Evolutionary conservation across 2,329 filamentous ascomycete species (phyloP).

Genomic region (Paramyrothecium roridum): DNA sequence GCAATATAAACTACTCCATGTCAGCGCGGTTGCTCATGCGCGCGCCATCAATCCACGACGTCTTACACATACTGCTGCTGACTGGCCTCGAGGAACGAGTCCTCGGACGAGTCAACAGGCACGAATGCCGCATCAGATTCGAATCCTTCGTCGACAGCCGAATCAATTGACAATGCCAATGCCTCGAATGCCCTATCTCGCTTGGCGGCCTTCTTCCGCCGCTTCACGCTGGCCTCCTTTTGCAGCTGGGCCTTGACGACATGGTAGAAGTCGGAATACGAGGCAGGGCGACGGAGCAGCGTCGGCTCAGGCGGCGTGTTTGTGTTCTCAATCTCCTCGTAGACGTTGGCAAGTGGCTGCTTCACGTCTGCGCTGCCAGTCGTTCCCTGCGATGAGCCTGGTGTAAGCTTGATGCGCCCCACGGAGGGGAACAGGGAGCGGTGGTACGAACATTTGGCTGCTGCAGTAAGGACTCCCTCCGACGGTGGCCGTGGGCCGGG

Average conservation of each 20-base stretch:
- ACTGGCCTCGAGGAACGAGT: constrained; percentile 73
- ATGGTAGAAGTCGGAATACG: constrained; percentile 73
- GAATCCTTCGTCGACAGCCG: constrained; percentile 1
- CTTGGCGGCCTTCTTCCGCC: constrained; percentile 35
- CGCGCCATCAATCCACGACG: background rate
- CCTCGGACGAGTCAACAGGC: constrained; percentile 44
- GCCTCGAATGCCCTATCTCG: constrained; percentile 48
- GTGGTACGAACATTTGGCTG: constrained; percentile 54
- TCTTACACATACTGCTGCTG: constrained; percentile 80
- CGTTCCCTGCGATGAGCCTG: constrained; percentile 43
- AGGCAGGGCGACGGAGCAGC: constrained; percentile 64
- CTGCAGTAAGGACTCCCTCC: constrained; percentile 68
- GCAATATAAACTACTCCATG: constrained; percentile 60
- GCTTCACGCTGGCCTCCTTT: constrained; percentile 40
- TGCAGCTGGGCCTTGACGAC: constrained; percentile 55
- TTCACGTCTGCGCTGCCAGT: constrained; percentile 47
- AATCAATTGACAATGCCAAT: constrained; percentile 31
- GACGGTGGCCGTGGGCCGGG: constrained; percentile 53
- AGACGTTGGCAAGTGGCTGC: constrained; percentile 55
- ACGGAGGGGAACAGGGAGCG: constrained; percentile 7
- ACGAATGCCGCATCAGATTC: constrained; percentile 9
- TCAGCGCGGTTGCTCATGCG: constrained; percentile 20
- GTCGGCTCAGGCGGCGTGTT: constrained; percentile 65
- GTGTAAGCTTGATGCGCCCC: constrained; percentile 5
- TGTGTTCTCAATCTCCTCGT: constrained; percentile 53